These are phyloP conservation scores for Gossypium stocksii DNA, from an alignment of 345 rosid genomes.

Conservation along the genomic window DNA sequence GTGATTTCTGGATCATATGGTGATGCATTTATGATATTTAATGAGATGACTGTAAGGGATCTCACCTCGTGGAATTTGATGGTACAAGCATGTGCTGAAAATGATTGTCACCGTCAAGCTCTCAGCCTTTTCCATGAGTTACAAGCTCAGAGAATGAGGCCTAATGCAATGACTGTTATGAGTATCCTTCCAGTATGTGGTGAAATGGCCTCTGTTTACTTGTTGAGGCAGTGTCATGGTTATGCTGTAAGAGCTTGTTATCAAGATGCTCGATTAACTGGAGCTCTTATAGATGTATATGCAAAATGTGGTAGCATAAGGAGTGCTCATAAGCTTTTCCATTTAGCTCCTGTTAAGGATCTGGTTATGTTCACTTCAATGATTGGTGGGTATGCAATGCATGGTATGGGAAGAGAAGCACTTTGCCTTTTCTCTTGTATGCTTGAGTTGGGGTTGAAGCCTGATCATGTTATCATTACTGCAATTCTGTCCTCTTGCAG, in stretches of 20 bases:
- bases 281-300: slow-evolving; percentile 64
- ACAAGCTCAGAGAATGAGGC: slow-evolving; percentile 59
- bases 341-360: slow-evolving; percentile 49
- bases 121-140: slow-evolving; percentile 46
- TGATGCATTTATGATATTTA: slow-evolving; percentile 44
- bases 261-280: slow-evolving; percentile 54
- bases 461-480: slow-evolving; percentile 70
- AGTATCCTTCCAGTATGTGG: slow-evolving; percentile 70
- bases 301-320: slow-evolving; percentile 73
- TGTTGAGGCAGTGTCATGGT: slow-evolving; percentile 71
- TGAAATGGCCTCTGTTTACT: slow-evolving; percentile 52
- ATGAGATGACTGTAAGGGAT: slow-evolving; percentile 42
- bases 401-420: slow-evolving; percentile 83
- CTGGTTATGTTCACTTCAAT: slow-evolving; percentile 71
- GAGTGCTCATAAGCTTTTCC: slow-evolving; percentile 55
- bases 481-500: slow-evolving; percentile 75
- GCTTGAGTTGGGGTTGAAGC: slow-evolving; percentile 56
- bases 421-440: slow-evolving; percentile 53
- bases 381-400: slow-evolving; percentile 75
- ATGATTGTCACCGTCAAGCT: slow-evolving; percentile 46
- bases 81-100: slow-evolving; percentile 62
- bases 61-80: slow-evolving; percentile 83
- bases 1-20: slow-evolving; percentile 45
- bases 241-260: slow-evolving; percentile 54
- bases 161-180: slow-evolving; percentile 67